Conservation (phyloP, 2,329 filamentous ascomycete species). For the Colletotrichum higginsianum region DNA sequence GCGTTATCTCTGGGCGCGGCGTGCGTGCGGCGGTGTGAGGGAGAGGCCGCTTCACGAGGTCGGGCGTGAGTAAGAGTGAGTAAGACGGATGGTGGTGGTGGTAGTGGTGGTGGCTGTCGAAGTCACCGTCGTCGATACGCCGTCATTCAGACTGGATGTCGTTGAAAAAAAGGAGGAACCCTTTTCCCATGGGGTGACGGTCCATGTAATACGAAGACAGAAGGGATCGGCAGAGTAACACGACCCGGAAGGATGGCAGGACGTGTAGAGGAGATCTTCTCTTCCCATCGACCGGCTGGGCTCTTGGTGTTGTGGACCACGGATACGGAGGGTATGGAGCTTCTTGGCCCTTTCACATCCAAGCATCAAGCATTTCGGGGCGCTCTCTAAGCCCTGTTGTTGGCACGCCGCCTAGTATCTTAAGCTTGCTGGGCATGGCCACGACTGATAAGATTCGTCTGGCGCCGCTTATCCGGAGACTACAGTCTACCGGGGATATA, state of each 20-base stretch:
- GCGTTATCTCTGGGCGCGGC: background rate
- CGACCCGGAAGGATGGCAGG: constrained; percentile 1
- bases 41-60: background rate
- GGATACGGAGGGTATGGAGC: background rate
- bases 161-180: background rate
- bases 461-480: constrained; percentile 6
- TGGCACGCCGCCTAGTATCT: constrained; percentile 29
- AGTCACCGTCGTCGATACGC: constrained; percentile 7
- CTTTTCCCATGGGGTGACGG: background rate
- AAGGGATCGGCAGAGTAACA: constrained; percentile 23
- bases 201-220: constrained; percentile 9
- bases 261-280: constrained; percentile 10
- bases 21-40: background rate
- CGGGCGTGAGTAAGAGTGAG: background rate
- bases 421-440: constrained; percentile 19
- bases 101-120: background rate
- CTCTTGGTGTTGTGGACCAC: too few species aligned
- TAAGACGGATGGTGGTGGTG: too few species aligned
- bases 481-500: constrained; percentile 5
- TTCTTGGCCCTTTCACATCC: background rate
- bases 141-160: background rate
- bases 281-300: too few species aligned
- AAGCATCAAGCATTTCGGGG: background rate
- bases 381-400: constrained; percentile 14
- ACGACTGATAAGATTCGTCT: background rate